phyloP scores from a whole-genome alignment of 2,329 filamentous ascomycete genomes.

The Penicillium sp. region DNA sequence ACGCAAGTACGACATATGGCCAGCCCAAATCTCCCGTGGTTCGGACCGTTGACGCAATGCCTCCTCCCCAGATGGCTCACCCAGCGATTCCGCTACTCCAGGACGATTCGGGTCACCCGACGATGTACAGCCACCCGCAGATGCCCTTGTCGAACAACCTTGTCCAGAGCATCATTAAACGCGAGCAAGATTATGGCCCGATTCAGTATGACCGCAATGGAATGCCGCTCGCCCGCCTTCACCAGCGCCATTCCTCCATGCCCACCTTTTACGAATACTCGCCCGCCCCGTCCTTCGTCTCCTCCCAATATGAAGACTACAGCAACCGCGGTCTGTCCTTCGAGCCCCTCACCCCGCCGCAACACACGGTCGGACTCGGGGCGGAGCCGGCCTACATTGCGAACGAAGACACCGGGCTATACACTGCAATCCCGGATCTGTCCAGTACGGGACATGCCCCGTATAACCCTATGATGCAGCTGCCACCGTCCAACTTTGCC shows the following conservation, averaged over 20 bases:
- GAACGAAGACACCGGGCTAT: constrained; percentile 94
- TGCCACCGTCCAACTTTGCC: constrained; percentile 78
- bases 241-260: constrained; percentile 97
- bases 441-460: constrained; percentile 56
- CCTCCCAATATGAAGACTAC: constrained; percentile 98
- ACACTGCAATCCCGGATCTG: constrained; percentile 90
- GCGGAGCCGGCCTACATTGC: constrained; percentile 94
- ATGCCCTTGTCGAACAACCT: constrained; percentile 66
- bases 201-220: constrained; percentile 91
- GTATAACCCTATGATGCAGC: constrained; percentile 84
- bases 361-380: constrained; percentile 75
- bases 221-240: constrained; percentile 73
- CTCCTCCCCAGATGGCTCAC: constrained; percentile 77
- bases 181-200: constrained; percentile 77
- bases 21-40: constrained; percentile 85
- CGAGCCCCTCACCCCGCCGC: constrained; percentile 92
- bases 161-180: constrained; percentile 72
- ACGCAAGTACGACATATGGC: constrained; percentile 58
- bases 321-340: constrained; percentile 94
- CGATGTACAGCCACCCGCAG: constrained; percentile 58
- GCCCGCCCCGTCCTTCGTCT: constrained; percentile 93
- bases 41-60: constrained; percentile 85
- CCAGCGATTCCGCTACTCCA: constrained; percentile 55
- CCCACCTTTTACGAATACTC: constrained; percentile 98
- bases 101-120: constrained; percentile 61